Base-by-base conservation (phyloP, 495 filamentous ascomycete genomes). In the Staphylotrichum tortipilum region DNA sequence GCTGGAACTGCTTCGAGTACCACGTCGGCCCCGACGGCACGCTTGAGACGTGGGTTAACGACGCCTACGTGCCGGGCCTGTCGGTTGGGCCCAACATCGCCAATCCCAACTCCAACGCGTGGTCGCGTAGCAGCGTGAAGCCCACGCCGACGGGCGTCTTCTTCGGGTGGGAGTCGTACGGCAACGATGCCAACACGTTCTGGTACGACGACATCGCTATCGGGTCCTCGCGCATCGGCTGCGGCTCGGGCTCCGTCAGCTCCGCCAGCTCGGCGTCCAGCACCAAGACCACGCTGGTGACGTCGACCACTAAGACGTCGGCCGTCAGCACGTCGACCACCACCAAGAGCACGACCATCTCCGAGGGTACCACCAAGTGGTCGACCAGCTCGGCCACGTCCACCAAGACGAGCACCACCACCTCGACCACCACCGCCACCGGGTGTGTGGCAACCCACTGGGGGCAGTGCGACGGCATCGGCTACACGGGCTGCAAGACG, bases 111-210 rank as follows among this genome's bases (percentile, higher is more conserved):
- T 75, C 71, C 26, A 67, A 55, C 7, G 70, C 74, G 56, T 80
- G 77, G 76, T 62, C 68, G 59, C 58, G 70, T 22, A 71, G 67
- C 58, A 52, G 22, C 43, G 53, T 62, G 55, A 72, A 69, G 57
- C 75, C 76, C 7, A 73, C 72, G 41, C 62, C 75, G 44, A 70
- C 72, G 2, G 76, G 48, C 37, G 59, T 80, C 47, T 76, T 79
- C 66, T 80, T 80, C 52, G 77, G 77, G 4, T 79, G 77, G 76
- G 77, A 80, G 64, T 73, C 70, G 12, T 80, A 80, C 51, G 73
- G 76, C 22, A 74, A 75, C 0, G 77, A 78, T 39, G 58, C 67
- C 14, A 79, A 80, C 58, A 80, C 77, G 21, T 75, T 80, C 60
- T 78, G 75, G 75, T 79, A 77, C 49, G 77, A 80, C 42, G 76